These are phyloP conservation scores for Melocanna baccifera DNA, from an alignment of 176 grass and related monocot species.

Conservation along the genomic window DNA sequence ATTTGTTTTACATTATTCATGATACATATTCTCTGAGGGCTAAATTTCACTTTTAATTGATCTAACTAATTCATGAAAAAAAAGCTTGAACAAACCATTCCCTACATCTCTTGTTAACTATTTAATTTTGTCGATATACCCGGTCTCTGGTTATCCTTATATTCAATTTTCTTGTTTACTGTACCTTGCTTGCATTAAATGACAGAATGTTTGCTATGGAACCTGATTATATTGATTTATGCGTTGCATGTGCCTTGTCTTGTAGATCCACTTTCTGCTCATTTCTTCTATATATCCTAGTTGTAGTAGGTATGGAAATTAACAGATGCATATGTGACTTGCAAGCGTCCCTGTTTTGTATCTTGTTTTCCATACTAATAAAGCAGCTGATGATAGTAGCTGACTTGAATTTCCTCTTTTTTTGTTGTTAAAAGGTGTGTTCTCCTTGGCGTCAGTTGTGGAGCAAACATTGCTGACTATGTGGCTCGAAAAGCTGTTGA, in stretches of 20 bases:
- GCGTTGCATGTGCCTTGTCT: neutral
- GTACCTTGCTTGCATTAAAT: neutral
- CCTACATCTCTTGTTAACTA: neutral
- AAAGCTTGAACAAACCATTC: neutral
- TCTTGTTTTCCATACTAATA: neutral
- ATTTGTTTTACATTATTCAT: neutral
- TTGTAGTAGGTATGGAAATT: neutral
- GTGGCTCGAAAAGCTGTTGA: conserved; percentile 63
- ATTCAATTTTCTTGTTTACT: neutral
- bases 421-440: conserved; percentile 47
- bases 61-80: neutral
- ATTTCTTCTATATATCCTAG: neutral
- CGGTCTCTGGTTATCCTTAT: neutral
- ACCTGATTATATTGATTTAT: neutral
- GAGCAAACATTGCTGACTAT: conserved; percentile 71
- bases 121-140: neutral
- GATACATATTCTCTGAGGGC: neutral
- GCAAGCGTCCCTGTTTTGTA: neutral
- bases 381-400: neutral
- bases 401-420: neutral
- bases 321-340: neutral
- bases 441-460: conserved; percentile 62
- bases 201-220: neutral
- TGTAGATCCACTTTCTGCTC: neutral
- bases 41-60: neutral